phyloP scores from a whole-genome alignment of 2,329 filamentous ascomycete genomes.

The Raffaelea deltoideospora region DNA sequence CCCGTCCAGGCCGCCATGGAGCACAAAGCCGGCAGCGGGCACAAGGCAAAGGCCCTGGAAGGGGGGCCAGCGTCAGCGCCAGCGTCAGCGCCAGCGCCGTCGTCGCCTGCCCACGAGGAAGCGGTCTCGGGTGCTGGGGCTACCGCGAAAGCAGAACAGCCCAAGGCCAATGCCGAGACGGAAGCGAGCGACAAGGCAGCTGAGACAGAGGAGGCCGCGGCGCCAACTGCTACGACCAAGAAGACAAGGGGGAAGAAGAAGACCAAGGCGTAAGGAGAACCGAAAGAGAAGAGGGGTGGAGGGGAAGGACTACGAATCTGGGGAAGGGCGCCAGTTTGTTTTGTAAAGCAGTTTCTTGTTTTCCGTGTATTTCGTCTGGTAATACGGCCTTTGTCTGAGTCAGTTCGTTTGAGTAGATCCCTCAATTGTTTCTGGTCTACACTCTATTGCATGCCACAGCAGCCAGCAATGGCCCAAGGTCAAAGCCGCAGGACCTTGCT shows the following conservation, averaged over 20 bases:
- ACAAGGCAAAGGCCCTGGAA: background rate
- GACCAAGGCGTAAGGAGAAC: background rate
- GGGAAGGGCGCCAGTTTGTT: too few relatives aligned
- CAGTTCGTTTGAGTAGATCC: too few relatives aligned
- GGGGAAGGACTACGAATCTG: too few relatives aligned
- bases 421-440: too few relatives aligned
- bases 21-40: background rate
- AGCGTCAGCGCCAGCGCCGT: background rate
- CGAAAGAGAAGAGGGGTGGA: background rate
- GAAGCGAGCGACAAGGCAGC: constrained; percentile 3
- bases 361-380: too few relatives aligned
- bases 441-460: too few relatives aligned
- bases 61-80: background rate
- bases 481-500: too few relatives aligned
- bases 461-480: too few relatives aligned
- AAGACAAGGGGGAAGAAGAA: constrained; percentile 20
- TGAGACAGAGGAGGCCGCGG: constrained; percentile 21
- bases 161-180: background rate
- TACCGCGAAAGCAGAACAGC: background rate
- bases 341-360: too few relatives aligned
- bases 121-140: background rate
- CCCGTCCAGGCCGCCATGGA: background rate
- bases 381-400: too few relatives aligned
- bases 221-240: constrained; percentile 14
- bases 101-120: background rate